Conservation (phyloP, 1,284 basidiomycete species). For the Microbotryum silenes-acaulis region DNA sequence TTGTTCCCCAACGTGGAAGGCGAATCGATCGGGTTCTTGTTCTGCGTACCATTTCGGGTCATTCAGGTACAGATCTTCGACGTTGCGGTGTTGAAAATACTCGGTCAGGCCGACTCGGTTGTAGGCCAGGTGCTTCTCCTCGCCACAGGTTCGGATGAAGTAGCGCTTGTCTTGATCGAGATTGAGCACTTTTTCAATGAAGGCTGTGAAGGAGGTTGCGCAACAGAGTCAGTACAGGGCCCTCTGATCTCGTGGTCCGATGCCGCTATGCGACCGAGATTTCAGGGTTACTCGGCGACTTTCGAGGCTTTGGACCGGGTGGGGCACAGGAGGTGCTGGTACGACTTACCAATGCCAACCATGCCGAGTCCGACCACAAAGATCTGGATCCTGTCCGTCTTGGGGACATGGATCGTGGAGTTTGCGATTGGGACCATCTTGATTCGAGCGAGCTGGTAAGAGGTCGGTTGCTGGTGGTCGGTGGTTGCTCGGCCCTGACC, state of each 20-base stretch:
- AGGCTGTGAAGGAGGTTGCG: slow-evolving; percentile 44
- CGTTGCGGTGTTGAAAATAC: slow-evolving; percentile 57
- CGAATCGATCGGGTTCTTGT: slow-evolving; percentile 51
- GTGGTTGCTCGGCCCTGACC: too few species aligned
- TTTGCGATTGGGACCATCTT: slow-evolving; percentile 22
- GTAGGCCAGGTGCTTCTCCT: slow-evolving; percentile 44
- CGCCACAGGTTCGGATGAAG: slow-evolving; percentile 55
- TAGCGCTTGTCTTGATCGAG: slow-evolving; percentile 50
- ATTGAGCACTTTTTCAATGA: slow-evolving; percentile 59
- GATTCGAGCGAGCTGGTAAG: too few species aligned
- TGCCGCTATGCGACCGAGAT: too few species aligned
- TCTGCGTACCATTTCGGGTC: slow-evolving; percentile 54
- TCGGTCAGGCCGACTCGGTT: slow-evolving; percentile 56
- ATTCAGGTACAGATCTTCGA: slow-evolving; percentile 61
- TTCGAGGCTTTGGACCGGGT: slow-evolving; percentile 15
- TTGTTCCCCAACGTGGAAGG: slow-evolving; percentile 52
- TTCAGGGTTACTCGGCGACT: too few species aligned
- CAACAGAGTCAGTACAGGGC: slow-evolving; percentile 27
- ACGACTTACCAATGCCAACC: slow-evolving; percentile 54
- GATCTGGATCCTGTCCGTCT: slow-evolving; percentile 34
- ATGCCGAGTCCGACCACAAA: slow-evolving; percentile 60
- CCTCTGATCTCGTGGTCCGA: slow-evolving; percentile 30
- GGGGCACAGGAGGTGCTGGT: slow-evolving; percentile 1
- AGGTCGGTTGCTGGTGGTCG: too few species aligned
- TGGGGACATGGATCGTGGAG: not conserved